Evolutionary conservation across 2,329 filamentous ascomycete genomes (phyloP).

Genomic region (Cercospora brassicicola): DNA sequence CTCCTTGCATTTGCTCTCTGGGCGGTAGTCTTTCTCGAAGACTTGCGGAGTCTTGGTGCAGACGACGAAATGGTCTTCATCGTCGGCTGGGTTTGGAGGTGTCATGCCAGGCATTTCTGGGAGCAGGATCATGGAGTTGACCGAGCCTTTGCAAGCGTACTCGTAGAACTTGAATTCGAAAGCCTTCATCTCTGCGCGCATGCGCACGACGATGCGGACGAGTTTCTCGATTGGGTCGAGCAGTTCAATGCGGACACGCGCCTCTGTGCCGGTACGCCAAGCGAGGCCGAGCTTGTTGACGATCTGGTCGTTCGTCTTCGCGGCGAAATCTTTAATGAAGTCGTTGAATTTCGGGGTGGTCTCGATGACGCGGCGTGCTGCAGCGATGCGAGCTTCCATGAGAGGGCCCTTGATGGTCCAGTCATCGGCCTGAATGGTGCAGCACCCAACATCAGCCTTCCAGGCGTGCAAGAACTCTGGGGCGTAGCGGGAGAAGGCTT

Average conservation of each 20-base stretch:
- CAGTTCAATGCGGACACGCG: neutral
- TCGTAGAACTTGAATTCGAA: constrained; percentile 14
- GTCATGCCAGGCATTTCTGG: neutral
- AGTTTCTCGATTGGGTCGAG: constrained; percentile 9
- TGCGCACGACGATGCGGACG: constrained; percentile 14
- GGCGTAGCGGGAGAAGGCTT: constrained; percentile 3
- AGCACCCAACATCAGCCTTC: constrained; percentile 5
- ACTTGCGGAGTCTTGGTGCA: constrained; percentile 10
- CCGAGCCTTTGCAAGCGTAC: constrained; percentile 7
- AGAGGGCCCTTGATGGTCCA: constrained; percentile 1
- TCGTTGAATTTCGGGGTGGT: constrained; percentile 5
- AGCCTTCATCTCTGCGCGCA: constrained; percentile 14
- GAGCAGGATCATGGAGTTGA: neutral
- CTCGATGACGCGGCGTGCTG: constrained; percentile 4
- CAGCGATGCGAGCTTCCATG: constrained; percentile 8
- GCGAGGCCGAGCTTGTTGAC: constrained; percentile 7
- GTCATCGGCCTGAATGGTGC: constrained; percentile 4
- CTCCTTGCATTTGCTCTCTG: neutral
- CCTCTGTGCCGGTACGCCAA: neutral
- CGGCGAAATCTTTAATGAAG: constrained; percentile 1
- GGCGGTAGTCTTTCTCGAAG: constrained; percentile 11
- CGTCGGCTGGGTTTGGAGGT: neutral
- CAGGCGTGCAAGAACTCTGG: constrained; percentile 8
- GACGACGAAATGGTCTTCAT: constrained; percentile 6
- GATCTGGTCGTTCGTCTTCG: constrained; percentile 6